Evolutionary conservation across 2,329 filamentous ascomycete species (phyloP).

Genomic region (Verticillium tricorpus): DNA sequence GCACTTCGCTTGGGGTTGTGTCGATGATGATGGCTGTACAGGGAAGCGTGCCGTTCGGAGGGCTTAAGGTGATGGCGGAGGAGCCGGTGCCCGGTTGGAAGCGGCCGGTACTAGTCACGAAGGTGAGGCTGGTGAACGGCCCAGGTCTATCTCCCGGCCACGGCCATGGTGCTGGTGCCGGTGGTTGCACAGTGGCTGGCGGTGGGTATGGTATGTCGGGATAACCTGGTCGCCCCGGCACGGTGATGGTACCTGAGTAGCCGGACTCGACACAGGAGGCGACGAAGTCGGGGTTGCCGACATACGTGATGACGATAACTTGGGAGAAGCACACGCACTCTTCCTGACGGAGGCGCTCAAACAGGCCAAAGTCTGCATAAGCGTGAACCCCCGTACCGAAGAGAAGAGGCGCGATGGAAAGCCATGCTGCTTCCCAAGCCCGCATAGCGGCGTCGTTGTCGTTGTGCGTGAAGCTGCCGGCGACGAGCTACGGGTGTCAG

Average conservation of each 20-base stretch:
- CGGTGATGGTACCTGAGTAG: neutral
- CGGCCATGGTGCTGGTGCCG: neutral
- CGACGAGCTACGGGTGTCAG: neutral
- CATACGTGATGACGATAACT: neutral
- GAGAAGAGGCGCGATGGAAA: neutral
- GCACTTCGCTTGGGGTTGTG: neutral
- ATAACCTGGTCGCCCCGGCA: neutral
- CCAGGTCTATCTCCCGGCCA: neutral
- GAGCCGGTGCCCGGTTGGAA: neutral
- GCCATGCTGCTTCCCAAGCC: neutral
- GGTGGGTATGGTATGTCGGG: neutral
- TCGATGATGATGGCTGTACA: neutral
- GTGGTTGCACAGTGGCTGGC: neutral
- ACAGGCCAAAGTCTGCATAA: neutral
- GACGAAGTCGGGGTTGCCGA: neutral
- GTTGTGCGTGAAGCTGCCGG: neutral
- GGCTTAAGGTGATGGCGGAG: neutral
- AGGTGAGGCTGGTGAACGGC: neutral
- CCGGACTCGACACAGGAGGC: neutral
- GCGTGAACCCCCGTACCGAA: neutral
- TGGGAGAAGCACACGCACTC: neutral
- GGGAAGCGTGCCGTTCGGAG: neutral
- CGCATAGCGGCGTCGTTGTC: neutral
- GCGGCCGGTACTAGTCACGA: neutral
- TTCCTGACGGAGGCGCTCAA: neutral